A percentile compares a stretch with the other conserved stretches of the same genome.
These are phyloP conservation scores for Brassica cretica DNA, from an alignment of 345 rosid genomes.

Conservation along the genomic window DNA sequence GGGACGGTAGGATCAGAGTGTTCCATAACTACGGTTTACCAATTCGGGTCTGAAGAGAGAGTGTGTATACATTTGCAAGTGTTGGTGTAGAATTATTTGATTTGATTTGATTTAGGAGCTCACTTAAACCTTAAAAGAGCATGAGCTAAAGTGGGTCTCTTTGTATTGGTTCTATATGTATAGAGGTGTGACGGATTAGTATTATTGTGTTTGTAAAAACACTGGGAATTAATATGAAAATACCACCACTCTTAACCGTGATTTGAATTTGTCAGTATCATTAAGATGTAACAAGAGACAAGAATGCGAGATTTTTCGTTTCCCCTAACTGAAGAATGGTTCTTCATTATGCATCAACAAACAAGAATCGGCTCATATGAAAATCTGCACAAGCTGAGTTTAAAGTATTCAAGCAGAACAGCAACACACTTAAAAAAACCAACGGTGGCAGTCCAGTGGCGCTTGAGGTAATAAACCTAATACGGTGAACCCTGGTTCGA, in stretches of 20 bases:
- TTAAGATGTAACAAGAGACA: neutral
- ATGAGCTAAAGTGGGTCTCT: slow-evolving; percentile 29
- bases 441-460: too few species aligned
- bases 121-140: neutral
- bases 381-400: neutral
- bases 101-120: slow-evolving; percentile 16
- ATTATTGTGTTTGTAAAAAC: neutral
- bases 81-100: slow-evolving; percentile 38
- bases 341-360: neutral
- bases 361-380: neutral
- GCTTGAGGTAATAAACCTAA: too few species aligned
- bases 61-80: neutral
- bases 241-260: neutral
- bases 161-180: slow-evolving; percentile 5
- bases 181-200: neutral
- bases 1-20: slow-evolving; percentile 76
- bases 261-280: neutral
- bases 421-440: neutral
- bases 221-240: neutral
- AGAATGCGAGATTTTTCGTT: neutral
- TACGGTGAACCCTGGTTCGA: too few species aligned
- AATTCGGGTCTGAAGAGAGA: slow-evolving; percentile 36
- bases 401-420: neutral
- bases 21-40: slow-evolving; percentile 84
- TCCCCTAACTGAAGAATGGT: neutral